A percentile compares a stretch with the other conserved stretches of the same genome.
Conservation (phyloP, 371 early-diverging fungal species). For the Circinella minor region DNA sequence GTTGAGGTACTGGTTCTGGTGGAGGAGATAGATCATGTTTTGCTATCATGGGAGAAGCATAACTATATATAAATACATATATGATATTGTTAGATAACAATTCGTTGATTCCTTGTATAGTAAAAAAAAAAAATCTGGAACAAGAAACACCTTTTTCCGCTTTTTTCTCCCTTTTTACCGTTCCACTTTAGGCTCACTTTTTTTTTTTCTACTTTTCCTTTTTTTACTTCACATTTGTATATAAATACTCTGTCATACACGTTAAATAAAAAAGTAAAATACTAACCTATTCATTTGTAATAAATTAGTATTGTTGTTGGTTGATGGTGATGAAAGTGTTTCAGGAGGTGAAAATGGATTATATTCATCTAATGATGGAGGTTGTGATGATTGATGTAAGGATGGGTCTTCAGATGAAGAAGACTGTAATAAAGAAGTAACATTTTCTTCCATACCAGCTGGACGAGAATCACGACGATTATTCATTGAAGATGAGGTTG, state of each 20-base stretch:
- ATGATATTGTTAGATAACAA: too few species aligned
- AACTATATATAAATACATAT: background rate
- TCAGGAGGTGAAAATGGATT: conserved; percentile 11
- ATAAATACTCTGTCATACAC: conserved; percentile 5
- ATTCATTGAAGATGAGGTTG: background rate
- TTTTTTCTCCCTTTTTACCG: background rate
- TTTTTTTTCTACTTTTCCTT: too few species aligned
- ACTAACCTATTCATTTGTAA: conserved; percentile 20
- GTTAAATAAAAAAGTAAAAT: background rate
- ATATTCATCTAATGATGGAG: conserved; percentile 12
- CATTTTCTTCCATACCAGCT: too few species aligned
- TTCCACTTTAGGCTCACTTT: background rate
- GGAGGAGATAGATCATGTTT: conserved; percentile 13
- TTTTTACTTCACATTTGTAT: too few species aligned
- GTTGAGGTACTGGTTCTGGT: conserved; percentile 14
- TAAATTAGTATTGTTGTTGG: conserved; percentile 9
- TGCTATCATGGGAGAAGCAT: conserved; percentile 9
- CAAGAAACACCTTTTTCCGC: background rate
- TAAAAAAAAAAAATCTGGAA: background rate
- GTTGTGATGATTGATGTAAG: background rate
- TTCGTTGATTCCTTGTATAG: background rate
- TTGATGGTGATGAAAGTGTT: conserved; percentile 12
- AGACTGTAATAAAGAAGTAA: too few species aligned
- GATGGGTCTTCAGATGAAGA: conserved; percentile 7
- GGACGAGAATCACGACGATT: conserved; percentile 7